Evolutionary conservation across 345 rosid species (phyloP), one percentile per base, ranked within the genome.

Genomic region (Populus tremula): DNA sequence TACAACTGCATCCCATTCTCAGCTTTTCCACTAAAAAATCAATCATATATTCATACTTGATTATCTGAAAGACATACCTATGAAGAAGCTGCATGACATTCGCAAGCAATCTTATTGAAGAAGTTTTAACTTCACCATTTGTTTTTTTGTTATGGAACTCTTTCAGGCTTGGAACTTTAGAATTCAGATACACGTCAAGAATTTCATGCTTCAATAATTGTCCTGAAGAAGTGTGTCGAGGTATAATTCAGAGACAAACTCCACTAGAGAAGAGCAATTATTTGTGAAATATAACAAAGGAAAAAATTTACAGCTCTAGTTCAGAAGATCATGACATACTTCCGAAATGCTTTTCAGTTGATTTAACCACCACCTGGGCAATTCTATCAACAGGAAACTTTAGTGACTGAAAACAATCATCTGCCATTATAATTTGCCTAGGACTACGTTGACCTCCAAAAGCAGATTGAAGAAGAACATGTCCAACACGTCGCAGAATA

Each of bases 271-370:
- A 67, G 70, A 25, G 10, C n/a, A 36, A 73, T 18, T 21, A 41
- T 66, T 38, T 69, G 50, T 25, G 47, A 75, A 67, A 18, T 12
- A 6, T 2, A 21, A 33, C 68, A 13, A 54, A 10, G 0, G 21
- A 17, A 31, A 68, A 10, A 5, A 41, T 8, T 10, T 59, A 23
- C 29, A 12, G 43, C 41, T 59, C 33, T n/a, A 35, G 45, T 45
- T 21, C 68, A 68, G 43, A 43, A 47, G 38, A 66, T 67, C 73
- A 77, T 77, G 62, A 81, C 98, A 81, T 90, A 96, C 99, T 94
- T 88, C 99, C 99, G 67, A 88, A 92, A 70, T 88, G 86, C 87
- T 91, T 96, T 89, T 92, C 97, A 2, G 97, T 80, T 75, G 98
- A 91, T 85, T 80, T 96, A 76, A 80, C 83, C 76, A 96, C 91